phyloP scores from a whole-genome alignment of 2,329 filamentous ascomycete genomes.

The Rugonectria rugulosa region DNA sequence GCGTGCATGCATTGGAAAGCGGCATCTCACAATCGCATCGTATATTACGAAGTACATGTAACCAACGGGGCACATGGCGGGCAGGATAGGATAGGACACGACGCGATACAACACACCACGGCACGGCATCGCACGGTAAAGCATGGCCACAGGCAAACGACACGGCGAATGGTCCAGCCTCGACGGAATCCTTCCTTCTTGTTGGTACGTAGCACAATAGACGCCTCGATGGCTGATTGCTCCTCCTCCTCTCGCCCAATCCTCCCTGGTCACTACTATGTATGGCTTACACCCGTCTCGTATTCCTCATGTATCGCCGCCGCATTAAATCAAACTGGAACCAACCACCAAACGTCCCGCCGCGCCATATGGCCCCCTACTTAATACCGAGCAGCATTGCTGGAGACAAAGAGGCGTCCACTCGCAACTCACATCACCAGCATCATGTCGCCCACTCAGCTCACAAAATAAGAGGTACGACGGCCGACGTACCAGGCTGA shows the following conservation, averaged over 20 bases:
- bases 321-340: conserved; percentile 25
- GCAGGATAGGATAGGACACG: no score
- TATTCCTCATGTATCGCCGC: conserved; percentile 9
- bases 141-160: background rate
- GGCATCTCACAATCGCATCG: conserved; percentile 22
- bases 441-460: conserved; percentile 31
- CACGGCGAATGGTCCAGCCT: background rate
- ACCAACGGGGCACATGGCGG: conserved; percentile 1
- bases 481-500: conserved; percentile 29
- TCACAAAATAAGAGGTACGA: conserved; percentile 35
- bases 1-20: conserved; percentile 28
- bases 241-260: background rate
- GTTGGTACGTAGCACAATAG: background rate
- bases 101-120: conserved; percentile 11
- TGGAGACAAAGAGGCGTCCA: conserved; percentile 36
- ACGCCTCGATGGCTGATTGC: conserved; percentile 2
- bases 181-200: background rate
- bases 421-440: conserved; percentile 29
- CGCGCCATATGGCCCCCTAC: conserved; percentile 18
- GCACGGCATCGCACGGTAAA: conserved; percentile 11
- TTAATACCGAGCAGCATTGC: conserved; percentile 13
- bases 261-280: conserved; percentile 10
- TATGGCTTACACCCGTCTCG: conserved; percentile 15
- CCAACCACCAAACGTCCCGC: conserved; percentile 23
- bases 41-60: no score